A percentile compares a stretch with the other conserved stretches of the same genome.
Conservation (phyloP, 495 filamentous ascomycete genomes). For the Neurospora sp. region DNA sequence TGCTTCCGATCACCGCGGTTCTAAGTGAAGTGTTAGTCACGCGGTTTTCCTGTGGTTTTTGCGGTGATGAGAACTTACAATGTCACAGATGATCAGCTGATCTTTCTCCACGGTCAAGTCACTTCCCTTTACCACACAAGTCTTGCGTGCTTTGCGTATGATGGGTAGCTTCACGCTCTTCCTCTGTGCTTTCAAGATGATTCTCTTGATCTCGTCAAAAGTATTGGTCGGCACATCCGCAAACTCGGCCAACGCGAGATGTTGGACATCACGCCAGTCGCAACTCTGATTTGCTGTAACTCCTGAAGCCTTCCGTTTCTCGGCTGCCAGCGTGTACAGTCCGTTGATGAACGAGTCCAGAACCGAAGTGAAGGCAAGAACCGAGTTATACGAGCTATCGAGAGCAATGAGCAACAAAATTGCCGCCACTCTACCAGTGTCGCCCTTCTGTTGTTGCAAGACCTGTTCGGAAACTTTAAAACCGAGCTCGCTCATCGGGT, state of each 20-base stretch:
- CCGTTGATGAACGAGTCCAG: not conserved
- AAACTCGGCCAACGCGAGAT: not conserved
- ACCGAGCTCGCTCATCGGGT: constrained; percentile 5
- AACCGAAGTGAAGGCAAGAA: constrained; percentile 3
- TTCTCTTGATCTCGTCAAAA: not conserved
- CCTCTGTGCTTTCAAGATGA: constrained; percentile 1
- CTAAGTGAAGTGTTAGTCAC: not conserved
- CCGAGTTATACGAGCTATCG: constrained; percentile 9
- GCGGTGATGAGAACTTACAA: not conserved
- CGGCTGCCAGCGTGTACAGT: not conserved
- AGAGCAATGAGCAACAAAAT: constrained; percentile 9
- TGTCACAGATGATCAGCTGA: constrained; percentile 7
- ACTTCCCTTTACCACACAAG: not conserved
- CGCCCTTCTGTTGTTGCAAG: constrained; percentile 1
- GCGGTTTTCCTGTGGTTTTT: not conserved
- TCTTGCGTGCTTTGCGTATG: constrained; percentile 1
- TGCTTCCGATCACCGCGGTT: not conserved
- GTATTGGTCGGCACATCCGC: not conserved
- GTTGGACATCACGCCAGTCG: constrained; percentile 3
- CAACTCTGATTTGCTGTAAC: not conserved
- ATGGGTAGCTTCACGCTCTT: constrained; percentile 7
- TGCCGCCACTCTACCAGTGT: constrained; percentile 2
- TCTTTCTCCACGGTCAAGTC: not conserved
- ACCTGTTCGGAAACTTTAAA: constrained; percentile 2
- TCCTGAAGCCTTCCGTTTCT: not conserved